Base-by-base conservation (phyloP, 140 eudicot genomes). In the Oenanthe javanica region DNA sequence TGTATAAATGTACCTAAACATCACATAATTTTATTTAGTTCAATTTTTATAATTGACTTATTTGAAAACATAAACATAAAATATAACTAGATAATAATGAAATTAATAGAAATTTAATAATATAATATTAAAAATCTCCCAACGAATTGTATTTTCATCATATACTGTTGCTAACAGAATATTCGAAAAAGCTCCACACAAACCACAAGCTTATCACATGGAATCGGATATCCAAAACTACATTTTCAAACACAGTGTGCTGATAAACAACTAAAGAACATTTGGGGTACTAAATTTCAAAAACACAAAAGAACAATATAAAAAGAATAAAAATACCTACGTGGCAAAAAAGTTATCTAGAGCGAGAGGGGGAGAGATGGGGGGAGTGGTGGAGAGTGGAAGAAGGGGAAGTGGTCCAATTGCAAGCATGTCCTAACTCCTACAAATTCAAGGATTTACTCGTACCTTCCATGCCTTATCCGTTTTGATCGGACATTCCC, bases 261-360 rank as follows among this genome's bases (percentile, higher is more conserved):
- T 9, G 69, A 61, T 61, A 8, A n/a, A n/a, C 9, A 9, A 61
- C 69, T 9, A 59, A 21, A 61, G 9, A 61, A n/a, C 36, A 61
- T 61, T 61, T 61, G 67, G 1, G 67, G 36, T 21, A 21, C 12
- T 19, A 21, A 59, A 61, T 2, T 61, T 57, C 5, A n/a, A 61
- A 0, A 8, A 61, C 69, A n/a, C 67, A 59, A 59, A 21, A 59
- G 4, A 21, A 59, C 31, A 21, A 59, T 59, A 61, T 1, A n/a
- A 61, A 61, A 61, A n/a, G 36, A n/a, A 61, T 6, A n/a, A 61
- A n/a, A 9, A n/a, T n/a, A 0, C 38, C 73, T 1, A 12, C 43
- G 46, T 67, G 73, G 73, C 73, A 67, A 31, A 25, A 67, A 67
- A 52, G 73, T 67, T 67, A 67, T 67, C 73, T 67, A 67, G 45